Evolutionary conservation across 495 filamentous ascomycete species (phyloP).

Genomic region (Tuber indicum): DNA sequence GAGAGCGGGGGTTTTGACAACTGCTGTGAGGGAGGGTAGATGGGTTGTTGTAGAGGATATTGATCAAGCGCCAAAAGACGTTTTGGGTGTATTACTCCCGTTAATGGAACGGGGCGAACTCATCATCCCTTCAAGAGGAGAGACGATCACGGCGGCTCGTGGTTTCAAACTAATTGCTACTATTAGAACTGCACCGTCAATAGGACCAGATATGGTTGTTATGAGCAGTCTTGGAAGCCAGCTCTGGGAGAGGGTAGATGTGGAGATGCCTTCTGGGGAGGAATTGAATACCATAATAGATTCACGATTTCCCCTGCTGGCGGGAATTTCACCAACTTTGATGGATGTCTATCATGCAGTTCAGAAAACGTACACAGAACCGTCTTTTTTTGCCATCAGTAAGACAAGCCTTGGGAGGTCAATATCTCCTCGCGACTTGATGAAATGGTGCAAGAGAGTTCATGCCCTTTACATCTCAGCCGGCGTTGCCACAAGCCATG

Average conservation of each 20-base stretch:
- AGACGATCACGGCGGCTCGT: conserved; percentile 69
- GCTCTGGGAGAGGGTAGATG: conserved; percentile 68
- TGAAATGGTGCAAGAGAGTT: conserved; percentile 81
- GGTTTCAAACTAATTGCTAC: conserved; percentile 90
- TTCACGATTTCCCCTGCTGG: conserved; percentile 61
- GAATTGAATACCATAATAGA: conserved; percentile 71
- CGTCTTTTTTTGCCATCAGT: conserved; percentile 51
- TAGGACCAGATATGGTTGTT: conserved; percentile 43
- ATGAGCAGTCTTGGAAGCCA: conserved; percentile 66
- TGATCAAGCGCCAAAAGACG: conserved; percentile 89
- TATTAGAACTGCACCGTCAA: conserved; percentile 58
- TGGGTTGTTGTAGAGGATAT: conserved; percentile 97
- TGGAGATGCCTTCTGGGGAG: conserved; percentile 58
- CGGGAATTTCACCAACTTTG: conserved; percentile 60
- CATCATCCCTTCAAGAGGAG: conserved; percentile 75
- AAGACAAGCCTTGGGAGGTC: conserved; percentile 54
- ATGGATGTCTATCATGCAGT: conserved; percentile 69
- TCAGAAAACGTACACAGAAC: conserved; percentile 49
- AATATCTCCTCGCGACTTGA: conserved; percentile 68
- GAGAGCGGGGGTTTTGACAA: conserved; percentile 89
- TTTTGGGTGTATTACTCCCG: conserved; percentile 83
- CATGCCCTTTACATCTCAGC: conserved; percentile 53
- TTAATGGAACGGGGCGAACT: conserved; percentile 84
- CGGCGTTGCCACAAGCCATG: conserved; percentile 58
- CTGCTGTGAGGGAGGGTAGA: conserved; percentile 83